phyloP scores from a whole-genome alignment of 306 rosid genomes.

The Quercus aquifolioides region DNA sequence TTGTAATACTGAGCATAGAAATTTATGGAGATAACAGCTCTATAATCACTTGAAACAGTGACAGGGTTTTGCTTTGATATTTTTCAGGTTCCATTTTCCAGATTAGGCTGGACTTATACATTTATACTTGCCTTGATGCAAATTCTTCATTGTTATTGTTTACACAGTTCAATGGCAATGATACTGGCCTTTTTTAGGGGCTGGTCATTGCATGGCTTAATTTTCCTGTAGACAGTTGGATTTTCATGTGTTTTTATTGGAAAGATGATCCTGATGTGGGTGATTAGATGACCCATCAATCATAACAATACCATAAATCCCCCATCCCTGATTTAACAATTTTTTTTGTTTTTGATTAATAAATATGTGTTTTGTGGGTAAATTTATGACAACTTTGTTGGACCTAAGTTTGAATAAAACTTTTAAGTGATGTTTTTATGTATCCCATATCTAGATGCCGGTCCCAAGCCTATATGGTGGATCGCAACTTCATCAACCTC shows the following conservation, averaged over 20 bases:
- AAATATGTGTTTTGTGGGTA: background rate
- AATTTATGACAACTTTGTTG: background rate
- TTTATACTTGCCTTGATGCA: background rate
- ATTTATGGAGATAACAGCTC: background rate
- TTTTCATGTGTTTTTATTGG: background rate
- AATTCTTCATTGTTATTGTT: background rate
- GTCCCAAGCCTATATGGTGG: conserved; percentile 25
- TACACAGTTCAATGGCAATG: background rate
- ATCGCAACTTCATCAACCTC: conserved; percentile 17
- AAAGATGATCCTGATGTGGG: background rate
- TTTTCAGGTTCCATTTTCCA: background rate
- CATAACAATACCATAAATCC: background rate
- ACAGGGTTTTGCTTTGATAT: background rate
- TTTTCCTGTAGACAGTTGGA: background rate
- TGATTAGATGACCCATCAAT: background rate
- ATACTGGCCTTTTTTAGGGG: background rate
- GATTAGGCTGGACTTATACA: background rate
- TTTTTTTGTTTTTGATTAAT: background rate
- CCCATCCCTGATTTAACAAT: background rate
- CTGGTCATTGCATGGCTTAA: background rate
- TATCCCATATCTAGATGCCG: conserved; percentile 30
- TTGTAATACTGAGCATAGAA: no score
- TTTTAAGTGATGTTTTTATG: conserved; percentile 16
- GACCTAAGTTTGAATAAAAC: background rate
- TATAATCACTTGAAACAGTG: background rate